Evolutionary conservation across 352 stramenopile genomes (phyloP).

Genomic region (Phytophthora melonis): DNA sequence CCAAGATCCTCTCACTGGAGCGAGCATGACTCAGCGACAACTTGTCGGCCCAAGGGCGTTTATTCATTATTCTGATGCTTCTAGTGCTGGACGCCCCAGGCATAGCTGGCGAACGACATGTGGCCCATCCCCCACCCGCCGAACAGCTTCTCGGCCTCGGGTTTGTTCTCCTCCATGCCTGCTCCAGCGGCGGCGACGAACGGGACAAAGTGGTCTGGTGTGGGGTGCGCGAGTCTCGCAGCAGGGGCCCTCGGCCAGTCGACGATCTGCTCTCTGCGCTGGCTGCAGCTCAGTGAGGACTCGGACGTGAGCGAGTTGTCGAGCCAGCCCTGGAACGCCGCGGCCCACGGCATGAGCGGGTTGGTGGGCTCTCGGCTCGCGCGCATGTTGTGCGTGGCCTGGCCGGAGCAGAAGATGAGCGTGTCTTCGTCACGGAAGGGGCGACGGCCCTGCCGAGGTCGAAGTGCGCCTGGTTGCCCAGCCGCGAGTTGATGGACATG

Average conservation of each 20-base stretch:
- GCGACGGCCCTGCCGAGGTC: constrained; percentile 55
- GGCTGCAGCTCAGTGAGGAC: constrained; percentile 35
- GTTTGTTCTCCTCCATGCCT: constrained; percentile 54
- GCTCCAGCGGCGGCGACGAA: constrained; percentile 58
- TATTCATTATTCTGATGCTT: not conserved
- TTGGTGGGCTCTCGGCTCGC: constrained; percentile 4
- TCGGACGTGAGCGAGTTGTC: constrained; percentile 38
- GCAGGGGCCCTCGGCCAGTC: constrained; percentile 42
- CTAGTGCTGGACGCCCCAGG: constrained; percentile 27
- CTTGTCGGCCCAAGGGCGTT: no score
- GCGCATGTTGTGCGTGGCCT: constrained; percentile 35
- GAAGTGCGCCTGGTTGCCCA: constrained; percentile 47
- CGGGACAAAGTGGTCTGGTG: constrained; percentile 63
- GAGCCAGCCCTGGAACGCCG: constrained; percentile 45
- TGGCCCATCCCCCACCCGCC: constrained; percentile 50
- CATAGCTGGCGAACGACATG: constrained; percentile 54
- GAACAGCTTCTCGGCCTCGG: constrained; percentile 48
- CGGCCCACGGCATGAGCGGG: not conserved
- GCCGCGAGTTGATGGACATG: constrained; percentile 4
- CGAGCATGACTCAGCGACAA: no score
- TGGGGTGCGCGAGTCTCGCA: constrained; percentile 50
- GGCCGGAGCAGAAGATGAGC: constrained; percentile 69
- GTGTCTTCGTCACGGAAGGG: constrained; percentile 64
- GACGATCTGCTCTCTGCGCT: constrained; percentile 40
- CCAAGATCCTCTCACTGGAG: no score